Evolutionary conservation across 2,329 filamentous ascomycete genomes (phyloP).

Genomic region (Neonectria coccinea): DNA sequence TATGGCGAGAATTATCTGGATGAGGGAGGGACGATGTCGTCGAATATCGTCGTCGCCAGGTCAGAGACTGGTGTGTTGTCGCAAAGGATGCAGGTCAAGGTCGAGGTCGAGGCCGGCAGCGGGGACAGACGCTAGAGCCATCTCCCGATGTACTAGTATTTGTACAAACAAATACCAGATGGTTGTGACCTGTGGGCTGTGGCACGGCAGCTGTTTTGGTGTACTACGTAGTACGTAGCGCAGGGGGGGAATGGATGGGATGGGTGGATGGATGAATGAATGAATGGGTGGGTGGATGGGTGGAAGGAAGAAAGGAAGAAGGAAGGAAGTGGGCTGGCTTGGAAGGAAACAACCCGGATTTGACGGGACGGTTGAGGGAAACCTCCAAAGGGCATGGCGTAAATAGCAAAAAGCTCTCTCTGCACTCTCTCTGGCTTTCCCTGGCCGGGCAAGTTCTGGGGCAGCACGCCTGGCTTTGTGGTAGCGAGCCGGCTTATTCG

Average conservation of each 20-base stretch:
- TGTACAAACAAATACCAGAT: constrained; percentile 1
- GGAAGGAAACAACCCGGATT: neutral
- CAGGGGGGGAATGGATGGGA: constrained; percentile 14
- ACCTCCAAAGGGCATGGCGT: neutral
- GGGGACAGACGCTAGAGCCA: constrained; percentile 26
- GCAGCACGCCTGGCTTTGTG: constrained; percentile 3
- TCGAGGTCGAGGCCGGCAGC: constrained; percentile 18
- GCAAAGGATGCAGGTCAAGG: constrained; percentile 4
- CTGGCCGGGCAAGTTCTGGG: neutral
- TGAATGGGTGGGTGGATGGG: neutral
- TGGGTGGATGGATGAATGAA: neutral
- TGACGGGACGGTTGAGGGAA: neutral
- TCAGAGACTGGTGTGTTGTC: constrained; percentile 4
- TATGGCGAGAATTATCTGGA: neutral
- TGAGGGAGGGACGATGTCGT: neutral
- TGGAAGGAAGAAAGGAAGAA: neutral
- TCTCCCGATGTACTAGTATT: constrained; percentile 11
- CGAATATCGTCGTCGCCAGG: neutral
- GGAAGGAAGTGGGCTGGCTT: neutral
- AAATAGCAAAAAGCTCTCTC: neutral
- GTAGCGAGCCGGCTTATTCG: constrained; percentile 2
- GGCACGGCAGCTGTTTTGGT: constrained; percentile 6
- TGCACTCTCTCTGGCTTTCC: neutral
- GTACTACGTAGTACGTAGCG: neutral
- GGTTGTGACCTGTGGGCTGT: constrained; percentile 1